Conservation (phyloP, 2,329 filamentous ascomycete species). For the Verticillium zaregamsianum region DNA sequence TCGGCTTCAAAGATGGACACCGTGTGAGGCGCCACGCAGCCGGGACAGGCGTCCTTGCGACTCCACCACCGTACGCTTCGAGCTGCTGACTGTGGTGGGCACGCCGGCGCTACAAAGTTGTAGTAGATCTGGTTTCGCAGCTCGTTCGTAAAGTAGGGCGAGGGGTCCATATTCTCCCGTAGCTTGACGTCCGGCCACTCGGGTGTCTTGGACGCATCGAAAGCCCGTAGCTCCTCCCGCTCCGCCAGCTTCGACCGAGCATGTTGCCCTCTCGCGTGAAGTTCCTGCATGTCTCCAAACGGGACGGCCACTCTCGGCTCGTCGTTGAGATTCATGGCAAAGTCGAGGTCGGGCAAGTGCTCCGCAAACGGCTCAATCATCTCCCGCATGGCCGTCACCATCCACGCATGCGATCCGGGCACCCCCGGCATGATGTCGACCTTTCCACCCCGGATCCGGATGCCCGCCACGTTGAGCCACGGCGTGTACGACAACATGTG, state of each 20-base stretch:
- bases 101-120: constrained; percentile 45
- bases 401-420: constrained; percentile 27
- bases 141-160: constrained; percentile 12
- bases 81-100: constrained; percentile 57
- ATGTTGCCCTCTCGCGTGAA: neutral
- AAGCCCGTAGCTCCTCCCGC: neutral
- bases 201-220: constrained; percentile 6
- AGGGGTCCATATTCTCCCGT: constrained; percentile 22
- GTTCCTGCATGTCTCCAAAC: constrained; percentile 52
- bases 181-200: constrained; percentile 18
- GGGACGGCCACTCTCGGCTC: constrained; percentile 69
- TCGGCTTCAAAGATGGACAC: constrained; percentile 57
- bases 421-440: constrained; percentile 35
- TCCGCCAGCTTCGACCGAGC: neutral
- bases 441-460: constrained; percentile 60
- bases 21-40: constrained; percentile 62
- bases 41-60: constrained; percentile 57
- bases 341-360: constrained; percentile 75
- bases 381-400: constrained; percentile 35
- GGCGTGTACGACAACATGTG: constrained; percentile 31
- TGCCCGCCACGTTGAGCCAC: constrained; percentile 58
- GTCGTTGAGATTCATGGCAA: constrained; percentile 78
- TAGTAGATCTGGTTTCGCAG: constrained; percentile 27
- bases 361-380: constrained; percentile 71
- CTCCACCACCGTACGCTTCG: constrained; percentile 60